Percentiles rank a stretch among this genome's conserved stretches.
phyloP scores from a whole-genome alignment of 345 rosid genomes.

The Eutrema heterophyllum region DNA sequence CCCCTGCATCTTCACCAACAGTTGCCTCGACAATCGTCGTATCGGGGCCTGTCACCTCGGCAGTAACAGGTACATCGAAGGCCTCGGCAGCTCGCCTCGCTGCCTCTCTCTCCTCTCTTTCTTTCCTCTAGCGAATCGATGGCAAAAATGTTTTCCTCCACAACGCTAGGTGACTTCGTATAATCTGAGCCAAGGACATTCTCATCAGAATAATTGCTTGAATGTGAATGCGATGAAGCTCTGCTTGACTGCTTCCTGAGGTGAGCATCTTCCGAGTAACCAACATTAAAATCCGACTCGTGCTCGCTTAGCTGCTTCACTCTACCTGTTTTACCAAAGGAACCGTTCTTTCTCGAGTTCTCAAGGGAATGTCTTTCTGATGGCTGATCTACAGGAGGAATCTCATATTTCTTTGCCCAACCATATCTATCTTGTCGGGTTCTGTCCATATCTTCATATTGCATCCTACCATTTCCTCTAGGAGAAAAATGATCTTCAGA shows the following conservation, averaged over 20 bases:
- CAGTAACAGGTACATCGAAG: too few species aligned
- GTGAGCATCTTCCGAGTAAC: conserved; percentile 31
- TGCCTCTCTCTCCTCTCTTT: too few species aligned
- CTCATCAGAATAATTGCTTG: conserved; percentile 37
- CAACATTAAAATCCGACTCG: conserved; percentile 18
- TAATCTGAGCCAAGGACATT: conserved; percentile 30
- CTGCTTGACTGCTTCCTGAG: conserved; percentile 38
- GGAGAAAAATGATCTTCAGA: conserved; percentile 19
- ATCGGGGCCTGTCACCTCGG: too few species aligned
- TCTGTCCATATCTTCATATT: conserved; percentile 21
- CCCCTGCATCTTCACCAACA: too few species aligned
- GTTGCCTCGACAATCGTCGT: too few species aligned
- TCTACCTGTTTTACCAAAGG: conserved; percentile 20
- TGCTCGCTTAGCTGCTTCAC: conserved; percentile 15
- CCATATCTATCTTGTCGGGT: conserved; percentile 2
- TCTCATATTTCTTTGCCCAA: conserved; percentile 12
- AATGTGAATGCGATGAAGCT: conserved; percentile 43
- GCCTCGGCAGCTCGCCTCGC: too few species aligned
- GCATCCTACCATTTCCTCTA: conserved; percentile 15
- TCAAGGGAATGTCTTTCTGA: conserved; percentile 37
- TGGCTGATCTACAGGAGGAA: conserved; percentile 4
- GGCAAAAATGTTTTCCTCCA: conserved; percentile 47
- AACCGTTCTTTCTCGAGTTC: conserved; percentile 30
- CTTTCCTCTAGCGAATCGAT: too few species aligned
- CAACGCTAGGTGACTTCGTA: conserved; percentile 19